Conservation (phyloP, 495 filamentous ascomycete genomes). For the Talaromyces wortmannii region DNA sequence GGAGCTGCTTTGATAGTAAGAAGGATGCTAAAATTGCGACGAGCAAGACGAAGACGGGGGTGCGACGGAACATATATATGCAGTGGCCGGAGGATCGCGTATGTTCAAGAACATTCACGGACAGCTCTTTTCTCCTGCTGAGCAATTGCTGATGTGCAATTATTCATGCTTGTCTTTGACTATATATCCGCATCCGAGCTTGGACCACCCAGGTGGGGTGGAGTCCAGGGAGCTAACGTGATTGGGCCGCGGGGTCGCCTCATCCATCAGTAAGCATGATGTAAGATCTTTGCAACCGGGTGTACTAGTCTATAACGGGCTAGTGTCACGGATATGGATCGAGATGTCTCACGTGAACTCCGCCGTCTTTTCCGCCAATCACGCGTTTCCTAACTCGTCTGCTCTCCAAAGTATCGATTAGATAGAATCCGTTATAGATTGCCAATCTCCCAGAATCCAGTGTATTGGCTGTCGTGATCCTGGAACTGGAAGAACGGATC, state of each 20-base stretch:
- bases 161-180: not conserved
- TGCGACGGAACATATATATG: not conserved
- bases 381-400: not conserved
- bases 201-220: not conserved
- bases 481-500: slow-evolving; percentile 24
- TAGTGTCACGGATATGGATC: not conserved
- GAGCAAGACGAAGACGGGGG: not conserved
- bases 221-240: not conserved
- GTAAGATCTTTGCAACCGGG: not conserved
- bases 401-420: not conserved
- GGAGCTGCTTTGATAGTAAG: not conserved
- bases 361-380: not conserved
- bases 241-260: not conserved
- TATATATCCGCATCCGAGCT: not conserved
- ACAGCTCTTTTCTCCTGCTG: not conserved
- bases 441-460: slow-evolving; percentile 19
- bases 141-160: not conserved
- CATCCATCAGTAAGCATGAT: slow-evolving; percentile 3
- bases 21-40: not conserved
- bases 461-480: slow-evolving; percentile 18
- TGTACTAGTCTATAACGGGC: not conserved
- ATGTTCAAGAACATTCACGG: not conserved
- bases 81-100: not conserved
- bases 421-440: slow-evolving; percentile 8
- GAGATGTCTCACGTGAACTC: no score